phyloP scores from a whole-genome alignment of 768 basidiomycete species.

The Hemileccinum impolitum region DNA sequence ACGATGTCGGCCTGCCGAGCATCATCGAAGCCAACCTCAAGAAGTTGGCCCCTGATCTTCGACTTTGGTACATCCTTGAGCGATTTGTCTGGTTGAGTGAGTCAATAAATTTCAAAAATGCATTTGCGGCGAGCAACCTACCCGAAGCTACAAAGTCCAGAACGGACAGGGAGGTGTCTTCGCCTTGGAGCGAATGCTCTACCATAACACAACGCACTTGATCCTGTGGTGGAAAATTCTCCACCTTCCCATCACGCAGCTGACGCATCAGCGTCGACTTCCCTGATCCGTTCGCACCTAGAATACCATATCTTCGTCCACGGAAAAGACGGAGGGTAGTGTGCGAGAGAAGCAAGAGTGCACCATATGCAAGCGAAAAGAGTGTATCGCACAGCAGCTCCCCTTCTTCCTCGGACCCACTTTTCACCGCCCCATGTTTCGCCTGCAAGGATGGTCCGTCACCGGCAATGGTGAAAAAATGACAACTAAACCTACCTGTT shows the following conservation, averaged over 20 bases:
- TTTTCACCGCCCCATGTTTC: conserved; percentile 46
- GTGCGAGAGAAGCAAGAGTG: conserved; percentile 90
- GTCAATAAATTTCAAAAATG: background rate
- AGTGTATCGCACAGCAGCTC: conserved; percentile 89
- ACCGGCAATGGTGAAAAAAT: background rate
- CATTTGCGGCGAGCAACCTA: conserved; percentile 31
- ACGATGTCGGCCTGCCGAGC: conserved; percentile 80
- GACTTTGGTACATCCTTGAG: conserved; percentile 58
- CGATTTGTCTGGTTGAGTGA: conserved; percentile 54
- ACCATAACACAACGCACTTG: conserved; percentile 93
- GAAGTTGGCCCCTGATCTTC: conserved; percentile 75
- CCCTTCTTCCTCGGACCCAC: conserved; percentile 62
- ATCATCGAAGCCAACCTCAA: conserved; percentile 90
- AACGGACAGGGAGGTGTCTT: conserved; percentile 78
- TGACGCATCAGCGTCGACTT: conserved; percentile 97
- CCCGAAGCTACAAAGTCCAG: conserved; percentile 89
- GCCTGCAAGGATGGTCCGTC: conserved; percentile 39
- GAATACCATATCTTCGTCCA: conserved; percentile 91
- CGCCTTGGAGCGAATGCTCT: conserved; percentile 93
- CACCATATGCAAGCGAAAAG: conserved; percentile 95
- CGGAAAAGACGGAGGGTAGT: conserved; percentile 86
- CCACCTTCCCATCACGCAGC: conserved; percentile 90
- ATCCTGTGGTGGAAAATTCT: conserved; percentile 90
- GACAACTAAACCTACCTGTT: conserved; percentile 47
- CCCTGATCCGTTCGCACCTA: conserved; percentile 94